Evolutionary conservation across 1,284 basidiomycete species (phyloP), one percentile per base, ranked within the genome.

Genomic region (Marasmius tenuissimus): DNA sequence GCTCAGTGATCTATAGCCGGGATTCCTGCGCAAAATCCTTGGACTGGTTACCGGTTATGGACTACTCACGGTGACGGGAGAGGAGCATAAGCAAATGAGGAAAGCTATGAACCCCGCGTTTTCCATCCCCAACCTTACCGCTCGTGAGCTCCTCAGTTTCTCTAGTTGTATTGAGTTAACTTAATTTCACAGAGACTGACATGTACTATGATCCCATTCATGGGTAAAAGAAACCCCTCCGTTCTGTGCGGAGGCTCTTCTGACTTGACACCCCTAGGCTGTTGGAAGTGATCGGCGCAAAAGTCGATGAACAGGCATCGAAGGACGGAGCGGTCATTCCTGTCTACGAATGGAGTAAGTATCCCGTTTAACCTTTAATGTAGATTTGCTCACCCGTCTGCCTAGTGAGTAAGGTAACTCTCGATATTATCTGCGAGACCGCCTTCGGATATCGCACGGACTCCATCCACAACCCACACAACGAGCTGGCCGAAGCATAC

Each of bases 371-470:
- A 45, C 8, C 52, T 6, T 53, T 40, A 14, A 35, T 53, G 39
- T 61, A 34, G 38, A 55, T 20, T 42, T 35, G 27, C 16, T 7
- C 10, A 55, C 4, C 39, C n/a, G 34, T 34, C 18, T 55, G 9
- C 20, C 4, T 57, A 83, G 81, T 81, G 76, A 79, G 78, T 66
- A 84, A 82, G 69, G 80, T 79, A 1, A 81, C 81, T 0, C 73
- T 84, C 1, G 80, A 83, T 63, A 81, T 83, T 58, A 81, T 83
- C 45, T 82, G 80, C 68, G 73, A 76, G n/a, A 80, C 81, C 3
- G 80, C 81, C 0, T 83, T 83, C 62, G 80, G 80, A 12, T 83
- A 83, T 64, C 69, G 72, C 51, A 68, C 80, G 7, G 77, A 82
- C 64, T 78, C 78, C 1, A 69, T 83, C 16, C 76, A 76, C 60